phyloP scores from a whole-genome alignment of 2,329 filamentous ascomycete species.

The Waltergamsia citrina region DNA sequence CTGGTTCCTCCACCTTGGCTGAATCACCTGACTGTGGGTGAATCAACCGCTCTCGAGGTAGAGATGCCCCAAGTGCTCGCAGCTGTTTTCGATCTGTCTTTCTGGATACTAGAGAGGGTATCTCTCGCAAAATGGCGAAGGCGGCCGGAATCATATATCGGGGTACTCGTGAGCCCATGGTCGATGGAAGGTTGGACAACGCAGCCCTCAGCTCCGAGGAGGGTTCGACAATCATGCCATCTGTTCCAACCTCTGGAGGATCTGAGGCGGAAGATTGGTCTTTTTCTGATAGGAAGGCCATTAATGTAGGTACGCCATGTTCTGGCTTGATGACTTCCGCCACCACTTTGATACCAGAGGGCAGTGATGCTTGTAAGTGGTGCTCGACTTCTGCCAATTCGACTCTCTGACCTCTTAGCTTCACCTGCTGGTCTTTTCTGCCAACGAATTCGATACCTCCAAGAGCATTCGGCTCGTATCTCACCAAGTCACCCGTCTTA shows the following conservation, averaged over 20 bases:
- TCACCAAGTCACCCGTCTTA: constrained; percentile 50
- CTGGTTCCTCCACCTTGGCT: constrained; percentile 20
- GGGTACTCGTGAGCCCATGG: constrained; percentile 23
- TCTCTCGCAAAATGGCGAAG: constrained; percentile 32
- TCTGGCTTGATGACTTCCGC: constrained; percentile 39
- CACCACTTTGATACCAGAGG: constrained; percentile 29
- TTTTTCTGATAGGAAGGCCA: constrained; percentile 31
- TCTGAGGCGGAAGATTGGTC: constrained; percentile 1
- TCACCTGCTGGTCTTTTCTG: constrained; percentile 59
- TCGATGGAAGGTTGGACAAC: constrained; percentile 18
- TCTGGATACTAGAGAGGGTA: constrained; percentile 36
- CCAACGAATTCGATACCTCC: constrained; percentile 48
- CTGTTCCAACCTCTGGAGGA: constrained; percentile 5
- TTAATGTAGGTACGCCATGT: constrained; percentile 31
- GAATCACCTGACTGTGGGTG: constrained; percentile 11
- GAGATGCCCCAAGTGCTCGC: constrained; percentile 30
- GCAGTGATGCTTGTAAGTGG: constrained; percentile 34
- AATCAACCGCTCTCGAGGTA: constrained; percentile 29
- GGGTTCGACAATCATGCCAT: constrained; percentile 14
- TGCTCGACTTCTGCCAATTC: constrained; percentile 48
- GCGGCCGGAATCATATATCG: constrained; percentile 39
- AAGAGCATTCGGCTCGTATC: constrained; percentile 41
- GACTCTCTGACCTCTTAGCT: constrained; percentile 55
- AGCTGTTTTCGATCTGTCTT: constrained; percentile 40
- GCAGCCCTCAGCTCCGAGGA: constrained; percentile 20